Evolutionary conservation across 805 yeast genomes (phyloP), one percentile per base, ranked within the genome.

Genomic region (Ogataea corticis): DNA sequence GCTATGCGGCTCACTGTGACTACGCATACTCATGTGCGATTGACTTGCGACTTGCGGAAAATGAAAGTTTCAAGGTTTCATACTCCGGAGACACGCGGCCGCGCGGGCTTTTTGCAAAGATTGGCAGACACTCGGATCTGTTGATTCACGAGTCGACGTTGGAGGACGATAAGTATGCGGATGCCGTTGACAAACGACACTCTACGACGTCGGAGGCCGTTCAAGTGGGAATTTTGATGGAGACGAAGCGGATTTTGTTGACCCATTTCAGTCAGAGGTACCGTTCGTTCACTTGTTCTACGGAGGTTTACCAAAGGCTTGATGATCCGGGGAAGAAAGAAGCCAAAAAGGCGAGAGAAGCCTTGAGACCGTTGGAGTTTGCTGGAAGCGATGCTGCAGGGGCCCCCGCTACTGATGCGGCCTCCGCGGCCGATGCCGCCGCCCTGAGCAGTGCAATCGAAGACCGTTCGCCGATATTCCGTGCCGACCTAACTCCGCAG

Each of bases 31-130:
- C 86, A 14, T 76, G 82, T 33, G 63, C 79, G 0, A 71, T 91
- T 10, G 61, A 73, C 2, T 76, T 85, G 44, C 65, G 63, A 7
- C 56, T 70, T 6, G 44, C 45, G 9, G 38, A 46, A 14, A 32
- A 36, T 1, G 55, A 54, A 18, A 36, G 49, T 7, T 89, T 89
- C 70, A 85, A 79, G 54, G 71, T 91, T 1, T 84, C 97, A 0
- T 94, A 87, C 62, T 89, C 97, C 2, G 99, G 99, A 11, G 99
- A 94, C 61, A 88, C 98, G 0, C 78, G 97, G 56, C 99, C 99
- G 0, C 83, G 81, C 51, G 58, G 68, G 3, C 67, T 62, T 39
- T 90, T 90, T 65, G 57, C 69, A 2, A 72, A 68, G 2, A 76
- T 87, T 42, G 98, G 97, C 1, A 48, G 59, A 16, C 63, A 70